Evolutionary conservation across 306 rosid species (phyloP).

Genomic region (Vigna angularis): DNA sequence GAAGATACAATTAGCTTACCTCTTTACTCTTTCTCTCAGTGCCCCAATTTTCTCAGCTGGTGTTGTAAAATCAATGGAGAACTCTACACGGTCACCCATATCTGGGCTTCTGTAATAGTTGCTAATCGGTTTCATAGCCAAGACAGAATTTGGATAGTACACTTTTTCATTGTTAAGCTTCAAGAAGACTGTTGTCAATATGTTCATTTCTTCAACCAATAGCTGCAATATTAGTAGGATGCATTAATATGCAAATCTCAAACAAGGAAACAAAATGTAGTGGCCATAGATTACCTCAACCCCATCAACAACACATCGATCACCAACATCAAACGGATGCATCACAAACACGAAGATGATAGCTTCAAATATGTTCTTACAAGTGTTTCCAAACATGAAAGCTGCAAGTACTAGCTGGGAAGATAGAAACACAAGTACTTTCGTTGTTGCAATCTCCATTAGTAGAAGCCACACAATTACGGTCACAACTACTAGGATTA

Average conservation of each 20-base stretch:
- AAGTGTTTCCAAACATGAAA: conserved; percentile 92
- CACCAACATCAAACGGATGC: conserved; percentile 99
- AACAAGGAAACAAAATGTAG: conserved; percentile 11
- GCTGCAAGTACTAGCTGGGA: conserved; percentile 79
- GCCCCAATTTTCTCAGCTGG: conserved; percentile 73
- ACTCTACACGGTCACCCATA: conserved; percentile 74
- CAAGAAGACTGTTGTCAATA: conserved; percentile 84
- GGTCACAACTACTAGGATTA: conserved; percentile 56
- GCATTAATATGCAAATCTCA: conserved; percentile 29
- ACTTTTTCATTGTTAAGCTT: conserved; percentile 84
- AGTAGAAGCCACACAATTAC: conserved; percentile 81
- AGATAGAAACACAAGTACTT: conserved; percentile 78
- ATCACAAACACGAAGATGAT: conserved; percentile 87
- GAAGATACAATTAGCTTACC: conserved; percentile 51
- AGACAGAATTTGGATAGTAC: conserved; percentile 85
- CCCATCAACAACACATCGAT: conserved; percentile 86
- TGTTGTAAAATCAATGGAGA: conserved; percentile 72
- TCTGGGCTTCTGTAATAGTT: conserved; percentile 90
- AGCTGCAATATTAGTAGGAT: conserved; percentile 55
- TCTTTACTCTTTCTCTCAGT: conserved; percentile 62
- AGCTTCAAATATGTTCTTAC: conserved; percentile 89
- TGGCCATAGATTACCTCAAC: conserved; percentile 62
- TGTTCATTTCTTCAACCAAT: conserved; percentile 96
- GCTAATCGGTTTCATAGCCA: conserved; percentile 84
- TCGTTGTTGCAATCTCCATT: conserved; percentile 87